Conservation (phyloP, 345 rosid species). For the Eucalyptus tenuipes region DNA sequence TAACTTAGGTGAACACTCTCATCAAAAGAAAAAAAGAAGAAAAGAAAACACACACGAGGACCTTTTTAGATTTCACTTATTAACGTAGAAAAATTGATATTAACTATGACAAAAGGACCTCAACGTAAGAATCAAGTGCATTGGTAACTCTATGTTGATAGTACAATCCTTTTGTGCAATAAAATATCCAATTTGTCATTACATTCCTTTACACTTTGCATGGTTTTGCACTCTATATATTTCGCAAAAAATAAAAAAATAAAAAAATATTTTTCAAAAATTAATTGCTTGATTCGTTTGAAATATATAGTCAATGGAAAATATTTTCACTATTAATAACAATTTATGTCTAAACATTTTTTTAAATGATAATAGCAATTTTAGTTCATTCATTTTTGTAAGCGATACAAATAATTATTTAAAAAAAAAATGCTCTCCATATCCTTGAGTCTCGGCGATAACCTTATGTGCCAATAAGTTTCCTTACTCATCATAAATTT, state of each 20-base stretch:
- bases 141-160: too few relatives aligned
- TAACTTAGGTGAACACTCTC: too few relatives aligned
- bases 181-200: neutral
- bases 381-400: too few relatives aligned
- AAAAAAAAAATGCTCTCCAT: fast-evolving
- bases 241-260: fast-evolving
- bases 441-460: fast-evolving
- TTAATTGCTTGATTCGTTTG: fast-evolving
- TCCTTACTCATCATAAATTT: neutral
- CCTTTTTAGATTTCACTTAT: too few relatives aligned
- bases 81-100: too few relatives aligned
- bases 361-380: fast-evolving
- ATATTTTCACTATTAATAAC: fast-evolving
- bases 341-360: too few relatives aligned
- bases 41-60: too few relatives aligned
- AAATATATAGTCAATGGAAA: fast-evolving
- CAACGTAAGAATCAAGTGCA: too few relatives aligned
- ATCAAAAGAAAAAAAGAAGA: too few relatives aligned
- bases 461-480: neutral
- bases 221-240: neutral
- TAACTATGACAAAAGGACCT: too few relatives aligned
- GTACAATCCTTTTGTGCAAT: neutral
- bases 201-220: neutral
- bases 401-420: fast-evolving
- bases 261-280: fast-evolving